phyloP scores from a whole-genome alignment of 352 stramenopile genomes.

The Globisporangium alternatum region DNA sequence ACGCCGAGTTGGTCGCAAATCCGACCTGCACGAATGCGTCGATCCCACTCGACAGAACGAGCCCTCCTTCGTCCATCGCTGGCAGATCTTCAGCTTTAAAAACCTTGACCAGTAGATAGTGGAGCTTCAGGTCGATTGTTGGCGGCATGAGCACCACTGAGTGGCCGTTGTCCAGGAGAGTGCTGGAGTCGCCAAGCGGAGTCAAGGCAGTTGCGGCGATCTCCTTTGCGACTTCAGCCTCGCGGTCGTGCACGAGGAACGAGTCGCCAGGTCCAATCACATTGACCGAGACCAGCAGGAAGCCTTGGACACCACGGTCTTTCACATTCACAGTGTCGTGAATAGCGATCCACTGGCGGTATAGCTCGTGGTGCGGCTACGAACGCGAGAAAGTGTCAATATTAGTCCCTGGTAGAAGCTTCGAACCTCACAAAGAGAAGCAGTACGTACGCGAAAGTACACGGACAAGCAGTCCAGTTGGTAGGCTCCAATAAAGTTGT shows the following conservation, averaged over 20 bases:
- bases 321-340: slow-evolving; percentile 85
- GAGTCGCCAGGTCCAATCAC: slow-evolving; percentile 71
- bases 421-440: background rate
- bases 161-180: slow-evolving; percentile 19
- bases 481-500: slow-evolving; percentile 86
- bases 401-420: background rate
- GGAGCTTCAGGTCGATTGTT: slow-evolving; percentile 66
- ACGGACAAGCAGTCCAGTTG: slow-evolving; percentile 79
- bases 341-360: slow-evolving; percentile 89
- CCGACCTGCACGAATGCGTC: slow-evolving; percentile 78
- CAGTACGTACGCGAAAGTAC: slow-evolving; percentile 50
- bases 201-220: slow-evolving; percentile 19
- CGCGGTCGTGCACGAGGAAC: slow-evolving; percentile 62
- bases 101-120: slow-evolving; percentile 81
- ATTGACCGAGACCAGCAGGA: slow-evolving; percentile 62
- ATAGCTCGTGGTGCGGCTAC: slow-evolving; percentile 81
- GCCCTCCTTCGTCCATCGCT: slow-evolving; percentile 60
- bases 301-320: slow-evolving; percentile 83
- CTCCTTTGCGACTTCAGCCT: slow-evolving; percentile 63
- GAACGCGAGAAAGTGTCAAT: background rate
- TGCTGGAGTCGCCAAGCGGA: background rate
- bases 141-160: slow-evolving; percentile 71
- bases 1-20: slow-evolving; percentile 51
- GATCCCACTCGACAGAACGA: slow-evolving; percentile 62
- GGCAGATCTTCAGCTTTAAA: slow-evolving; percentile 79